These are phyloP conservation scores for Coemansia biformis DNA, from an alignment of 192 early-diverging fungal genomes.

Conservation along the genomic window DNA sequence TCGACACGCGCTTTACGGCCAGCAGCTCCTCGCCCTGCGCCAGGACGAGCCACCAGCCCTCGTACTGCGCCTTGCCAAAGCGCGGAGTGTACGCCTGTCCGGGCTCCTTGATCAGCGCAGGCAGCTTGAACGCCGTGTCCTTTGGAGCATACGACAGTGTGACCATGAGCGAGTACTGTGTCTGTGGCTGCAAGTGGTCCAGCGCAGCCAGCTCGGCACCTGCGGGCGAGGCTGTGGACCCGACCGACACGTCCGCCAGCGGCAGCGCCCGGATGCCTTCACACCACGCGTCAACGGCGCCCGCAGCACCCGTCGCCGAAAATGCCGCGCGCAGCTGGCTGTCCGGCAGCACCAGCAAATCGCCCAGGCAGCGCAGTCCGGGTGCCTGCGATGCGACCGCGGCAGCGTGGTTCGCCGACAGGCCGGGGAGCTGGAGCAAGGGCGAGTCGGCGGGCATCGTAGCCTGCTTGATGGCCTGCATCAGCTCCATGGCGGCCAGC, in stretches of 20 bases:
- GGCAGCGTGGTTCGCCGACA: conserved; percentile 16
- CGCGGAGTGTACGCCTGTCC: conserved; percentile 71
- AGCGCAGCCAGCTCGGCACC: background rate
- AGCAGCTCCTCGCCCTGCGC: conserved; percentile 70
- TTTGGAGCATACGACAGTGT: conserved; percentile 21
- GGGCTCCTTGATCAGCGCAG: conserved; percentile 17
- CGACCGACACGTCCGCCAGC: conserved; percentile 15
- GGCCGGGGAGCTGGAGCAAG: conserved; percentile 60
- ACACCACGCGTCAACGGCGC: conserved; percentile 17
- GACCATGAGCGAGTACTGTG: conserved; percentile 47
- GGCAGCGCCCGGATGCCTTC: conserved; percentile 34
- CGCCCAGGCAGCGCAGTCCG: conserved; percentile 19
- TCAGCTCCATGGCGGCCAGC: conserved; percentile 71
- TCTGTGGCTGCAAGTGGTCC: conserved; percentile 15
- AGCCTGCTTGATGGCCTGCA: conserved; percentile 93
- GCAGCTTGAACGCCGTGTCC: conserved; percentile 19
- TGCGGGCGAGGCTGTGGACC: conserved; percentile 2
- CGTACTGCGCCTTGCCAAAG: conserved; percentile 89
- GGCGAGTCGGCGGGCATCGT: conserved; percentile 72
- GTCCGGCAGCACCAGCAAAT: conserved; percentile 38
- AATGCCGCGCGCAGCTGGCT: conserved; percentile 20
- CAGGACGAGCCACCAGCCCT: conserved; percentile 89
- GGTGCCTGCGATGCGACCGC: background rate
- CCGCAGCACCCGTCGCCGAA: background rate
- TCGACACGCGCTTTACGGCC: conserved; percentile 72